Base-by-base conservation (phyloP, 257 asterid species). In the Solanum neorickii region DNA sequence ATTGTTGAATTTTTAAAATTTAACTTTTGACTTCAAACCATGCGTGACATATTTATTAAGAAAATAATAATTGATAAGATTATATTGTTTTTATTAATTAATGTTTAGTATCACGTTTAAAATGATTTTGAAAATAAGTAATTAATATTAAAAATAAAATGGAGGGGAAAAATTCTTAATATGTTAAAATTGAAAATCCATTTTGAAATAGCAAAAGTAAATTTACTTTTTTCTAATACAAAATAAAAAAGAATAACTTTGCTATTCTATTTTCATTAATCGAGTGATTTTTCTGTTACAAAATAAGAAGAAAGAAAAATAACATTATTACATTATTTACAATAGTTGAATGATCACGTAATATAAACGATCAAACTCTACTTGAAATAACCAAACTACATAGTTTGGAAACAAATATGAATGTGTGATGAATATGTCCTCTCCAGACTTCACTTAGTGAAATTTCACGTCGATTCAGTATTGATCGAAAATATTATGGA, bases 401-500 rank as follows among this genome's bases (percentile, higher is more conserved):
- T 25, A 66, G 20, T 66, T 66, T 66, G 13, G 70, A 62, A 62
- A 62, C 11, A 62, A 62, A 62, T 62, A 62, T 62, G 70, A 62
- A 62, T 10, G 70, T 11, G n/a, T 62, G 31, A 62, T 62, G 7
- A 62, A 25, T 65, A 2, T 66, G 16, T 7, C 21, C 3, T 49
- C 7, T 20, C 2, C 21, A 49, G 21, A 49, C 21, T 15, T 20
- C 21, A 49, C 21, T 49, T 7, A 2, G 21, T 49, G 60, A 15
- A 3, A 49, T 49, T 49, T 49, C 60, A 15, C 9, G 39, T 37
- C 39, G 39, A 37, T 37, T 37, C 2, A 6, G 0, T 37, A 5
- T 1, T 1, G 39, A 37, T 6, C 6, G 39, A 37, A 1, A 37
- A 37, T 37, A 37, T 91, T 91, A 93, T 13, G 96, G 96, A 86